These are phyloP conservation scores for Dimocarpus longan DNA, from an alignment of 345 rosid genomes.

Conservation along the genomic window DNA sequence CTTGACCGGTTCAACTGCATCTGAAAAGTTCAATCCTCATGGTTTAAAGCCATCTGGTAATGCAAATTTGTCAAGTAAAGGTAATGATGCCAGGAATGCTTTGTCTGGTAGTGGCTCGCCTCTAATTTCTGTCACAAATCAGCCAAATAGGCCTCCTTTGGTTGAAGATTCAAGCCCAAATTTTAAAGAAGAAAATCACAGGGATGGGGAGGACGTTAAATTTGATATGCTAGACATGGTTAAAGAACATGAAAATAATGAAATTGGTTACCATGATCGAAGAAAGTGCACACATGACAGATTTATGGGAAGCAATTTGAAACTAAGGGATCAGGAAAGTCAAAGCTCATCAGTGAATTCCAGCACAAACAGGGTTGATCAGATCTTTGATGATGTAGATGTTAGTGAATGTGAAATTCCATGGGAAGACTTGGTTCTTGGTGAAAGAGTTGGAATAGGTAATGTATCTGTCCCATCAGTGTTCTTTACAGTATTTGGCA, in stretches of 20 bases:
- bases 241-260: slow-evolving; percentile 44
- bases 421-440: slow-evolving; percentile 94
- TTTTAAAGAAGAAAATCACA: slow-evolving; percentile 39
- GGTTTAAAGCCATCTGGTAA: slow-evolving; percentile 43
- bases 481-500: not conserved
- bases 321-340: slow-evolving; percentile 66
- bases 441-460: slow-evolving; percentile 99
- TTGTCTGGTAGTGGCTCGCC: slow-evolving; percentile 40
- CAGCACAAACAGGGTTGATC: slow-evolving; percentile 53
- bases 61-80: slow-evolving; percentile 41
- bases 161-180: slow-evolving; percentile 40
- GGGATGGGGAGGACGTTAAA: slow-evolving; percentile 39
- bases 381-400: slow-evolving; percentile 86
- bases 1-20: slow-evolving; percentile 47
- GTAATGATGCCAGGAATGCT: slow-evolving; percentile 42
- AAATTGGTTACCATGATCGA: slow-evolving; percentile 47
- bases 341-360: slow-evolving; percentile 65
- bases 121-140: slow-evolving; percentile 43
- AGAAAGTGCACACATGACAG: slow-evolving; percentile 60
- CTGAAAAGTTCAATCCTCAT: slow-evolving; percentile 46
- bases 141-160: slow-evolving; percentile 31
- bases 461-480: slow-evolving; percentile 30
- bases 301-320: slow-evolving; percentile 51
- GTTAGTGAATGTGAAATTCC: slow-evolving; percentile 95
- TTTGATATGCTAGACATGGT: slow-evolving; percentile 28